Evolutionary conservation across 768 basidiomycete species (phyloP), one percentile per base, ranked within the genome.

Genomic region (Flagelloscypha sp.): DNA sequence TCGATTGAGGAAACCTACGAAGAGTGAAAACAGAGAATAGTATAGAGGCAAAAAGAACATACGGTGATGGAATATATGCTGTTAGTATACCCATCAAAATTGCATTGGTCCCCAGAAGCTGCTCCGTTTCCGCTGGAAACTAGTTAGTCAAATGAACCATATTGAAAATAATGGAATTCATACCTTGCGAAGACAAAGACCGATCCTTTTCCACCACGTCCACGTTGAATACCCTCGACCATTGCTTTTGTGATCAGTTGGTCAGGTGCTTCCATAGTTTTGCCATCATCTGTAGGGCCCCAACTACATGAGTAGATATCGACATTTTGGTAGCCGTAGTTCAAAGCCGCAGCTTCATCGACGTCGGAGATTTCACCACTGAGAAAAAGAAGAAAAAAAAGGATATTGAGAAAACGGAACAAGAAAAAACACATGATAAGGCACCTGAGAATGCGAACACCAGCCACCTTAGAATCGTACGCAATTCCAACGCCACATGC

Each of bases 41-140:
- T n/a, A n/a, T n/a, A n/a, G n/a, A n/a, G n/a, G n/a, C n/a, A n/a
- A n/a, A n/a, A n/a, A n/a, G 82, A 79, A 10, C 78, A 71, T 18
- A 99, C 89, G 0, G 95, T 99, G 27, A 99, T 78, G 6, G 86
- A 88, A 59, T 88, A 97, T 40, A 98, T 93, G 49, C 84, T 89
- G 54, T 99, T 99, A 10, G 95, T 99, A 56, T 99, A 99, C 6
- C 95, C 95, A 47, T 98, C 94, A 52, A 99, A 98, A 56, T 99
- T 99, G 67, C 95, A 99, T 56, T 98, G 94, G 52, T 99, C 95
- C 11, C 84, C 88, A 36, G 72, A 70, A 6, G 72, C 72, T 19
- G 89, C 95, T 6, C 95, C 95, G 53, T 99, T 99, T 0, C 95
- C 95, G 36, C 88, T 92, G 4, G 95, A n/a, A n/a, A n/a, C n/a